A percentile compares a stretch with the other conserved stretches of the same genome.
These are phyloP conservation scores for Fusarium hainanense DNA, from an alignment of 2,329 filamentous ascomycete species.

Conservation along the genomic window DNA sequence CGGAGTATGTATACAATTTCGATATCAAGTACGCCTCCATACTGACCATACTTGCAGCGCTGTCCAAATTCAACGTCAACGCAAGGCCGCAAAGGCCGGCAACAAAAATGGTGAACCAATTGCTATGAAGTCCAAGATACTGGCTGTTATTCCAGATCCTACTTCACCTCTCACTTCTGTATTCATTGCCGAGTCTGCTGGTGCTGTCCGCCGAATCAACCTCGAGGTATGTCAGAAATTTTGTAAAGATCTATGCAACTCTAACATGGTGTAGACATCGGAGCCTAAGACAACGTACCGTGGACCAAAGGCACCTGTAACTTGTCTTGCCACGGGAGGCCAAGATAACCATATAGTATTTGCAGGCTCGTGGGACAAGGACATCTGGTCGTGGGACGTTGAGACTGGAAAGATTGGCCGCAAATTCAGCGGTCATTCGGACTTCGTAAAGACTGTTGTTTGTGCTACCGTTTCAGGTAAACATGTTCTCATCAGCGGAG, in stretches of 20 bases:
- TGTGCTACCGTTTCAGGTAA: constrained; percentile 69
- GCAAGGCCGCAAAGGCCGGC: constrained; percentile 75
- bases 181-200: constrained; percentile 89
- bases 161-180: constrained; percentile 67
- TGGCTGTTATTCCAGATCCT: constrained; percentile 78
- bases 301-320: constrained; percentile 83
- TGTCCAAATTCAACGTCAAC: constrained; percentile 58
- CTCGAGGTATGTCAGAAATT: constrained; percentile 69
- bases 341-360: constrained; percentile 71
- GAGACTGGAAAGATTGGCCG: constrained; percentile 64
- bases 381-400: constrained; percentile 85
- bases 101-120: constrained; percentile 89
- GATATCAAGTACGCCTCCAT: neutral
- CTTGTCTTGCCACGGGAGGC: constrained; percentile 76
- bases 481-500: constrained; percentile 76
- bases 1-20: constrained; percentile 71
- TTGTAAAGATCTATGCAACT: neutral
- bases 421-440: constrained; percentile 80
- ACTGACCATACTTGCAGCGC: constrained; percentile 53
- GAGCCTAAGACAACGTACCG: constrained; percentile 63
- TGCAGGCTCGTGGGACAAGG: constrained; percentile 95
- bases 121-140: constrained; percentile 83
- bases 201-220: constrained; percentile 77
- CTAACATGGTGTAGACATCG: constrained; percentile 45
- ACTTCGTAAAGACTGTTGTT: constrained; percentile 89